Evolutionary conservation across 2,329 filamentous ascomycete genomes (phyloP), one percentile per base, ranked within the genome.

Genomic region (Beauveria medogensis): DNA sequence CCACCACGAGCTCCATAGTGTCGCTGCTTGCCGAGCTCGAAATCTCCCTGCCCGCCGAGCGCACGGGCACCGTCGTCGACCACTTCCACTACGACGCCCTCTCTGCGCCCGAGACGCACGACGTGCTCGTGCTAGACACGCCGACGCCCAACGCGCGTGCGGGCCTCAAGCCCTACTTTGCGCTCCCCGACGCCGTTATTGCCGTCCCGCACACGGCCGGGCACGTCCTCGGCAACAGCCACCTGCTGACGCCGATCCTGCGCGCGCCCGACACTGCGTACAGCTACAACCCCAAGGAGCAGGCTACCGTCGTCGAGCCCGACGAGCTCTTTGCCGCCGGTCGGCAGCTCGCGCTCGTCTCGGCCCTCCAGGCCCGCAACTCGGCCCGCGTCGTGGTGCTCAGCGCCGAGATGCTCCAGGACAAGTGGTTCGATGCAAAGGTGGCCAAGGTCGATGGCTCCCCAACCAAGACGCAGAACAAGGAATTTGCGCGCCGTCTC

Each of bases 231-330:
- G 92, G 93, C 66, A 82, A 88, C 66, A 83, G 88, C 68, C 84
- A 90, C 57, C 83, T 96, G 22, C 79, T 97, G 60, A 82, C 88
- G 20, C 91, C 94, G 18, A 83, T 99, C 66, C 77, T 99, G 62
- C 87, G 88, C 68, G 93, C 92, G 51, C 89, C 91, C 22, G 78
- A 81, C 66, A 96, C 92, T 10, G 90, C 92, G 64, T 99, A 99
- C 80, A 90, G 86, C 74, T 96, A 96, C 82, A 93, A 94, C 76
- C 88, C 91, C 59, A 95, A 95, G 80, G 92, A 97, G 65, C 90
- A 96, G 70, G 73, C 78, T 46, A 84, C 85, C 53, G 75, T 76
- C 5, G 79, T 91, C 26, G 77, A 80, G 46, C 69, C 77, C 3
- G 91, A 95, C 66, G 92, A 97, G 64, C 82, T 91, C 52, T 96